Percentiles rank a stretch among this genome's conserved stretches.
These are phyloP conservation scores for Lactarius evosmus DNA, from an alignment of 768 basidiomycete species.

Conservation along the genomic window DNA sequence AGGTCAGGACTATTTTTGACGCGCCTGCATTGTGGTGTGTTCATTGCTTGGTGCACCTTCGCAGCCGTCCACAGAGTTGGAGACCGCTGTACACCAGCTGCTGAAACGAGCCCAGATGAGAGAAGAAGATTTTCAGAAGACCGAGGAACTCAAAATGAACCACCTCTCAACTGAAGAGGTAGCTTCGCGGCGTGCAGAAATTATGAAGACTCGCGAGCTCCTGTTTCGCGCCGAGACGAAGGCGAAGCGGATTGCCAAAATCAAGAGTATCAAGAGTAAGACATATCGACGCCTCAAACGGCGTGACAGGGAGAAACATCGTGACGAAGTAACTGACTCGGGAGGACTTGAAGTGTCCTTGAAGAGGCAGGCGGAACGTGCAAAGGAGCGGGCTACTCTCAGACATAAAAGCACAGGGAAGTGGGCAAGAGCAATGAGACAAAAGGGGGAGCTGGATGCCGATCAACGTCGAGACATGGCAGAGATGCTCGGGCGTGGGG, in stretches of 20 bases:
- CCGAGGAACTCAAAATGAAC: constrained; percentile 82
- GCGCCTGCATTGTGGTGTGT: not conserved
- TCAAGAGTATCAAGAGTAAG: constrained; percentile 98
- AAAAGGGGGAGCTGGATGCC: constrained; percentile 61
- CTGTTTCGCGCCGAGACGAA: constrained; percentile 92
- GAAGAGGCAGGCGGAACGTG: constrained; percentile 74
- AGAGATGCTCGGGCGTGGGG: constrained; percentile 82
- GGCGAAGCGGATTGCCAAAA: constrained; percentile 86
- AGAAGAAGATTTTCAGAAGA: constrained; percentile 72
- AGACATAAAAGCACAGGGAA: constrained; percentile 85
- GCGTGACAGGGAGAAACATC: constrained; percentile 67
- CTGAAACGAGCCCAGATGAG: constrained; percentile 78
- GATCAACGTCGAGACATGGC: constrained; percentile 66
- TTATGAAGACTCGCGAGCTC: constrained; percentile 87
- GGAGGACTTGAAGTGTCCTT: constrained; percentile 51
- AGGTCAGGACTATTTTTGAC: constrained; percentile 43
- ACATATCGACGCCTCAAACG: constrained; percentile 82
- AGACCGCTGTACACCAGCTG: constrained; percentile 78
- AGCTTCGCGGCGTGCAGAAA: constrained; percentile 70
- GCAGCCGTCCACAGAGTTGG: constrained; percentile 81
- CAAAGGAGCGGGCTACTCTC: constrained; percentile 86
- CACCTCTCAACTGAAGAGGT: constrained; percentile 85
- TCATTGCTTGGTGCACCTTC: not conserved
- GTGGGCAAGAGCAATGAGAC: constrained; percentile 77
- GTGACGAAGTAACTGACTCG: constrained; percentile 50